Evolutionary conservation across 2,329 filamentous ascomycete genomes (phyloP).

Genomic region (Fusarium longipes): DNA sequence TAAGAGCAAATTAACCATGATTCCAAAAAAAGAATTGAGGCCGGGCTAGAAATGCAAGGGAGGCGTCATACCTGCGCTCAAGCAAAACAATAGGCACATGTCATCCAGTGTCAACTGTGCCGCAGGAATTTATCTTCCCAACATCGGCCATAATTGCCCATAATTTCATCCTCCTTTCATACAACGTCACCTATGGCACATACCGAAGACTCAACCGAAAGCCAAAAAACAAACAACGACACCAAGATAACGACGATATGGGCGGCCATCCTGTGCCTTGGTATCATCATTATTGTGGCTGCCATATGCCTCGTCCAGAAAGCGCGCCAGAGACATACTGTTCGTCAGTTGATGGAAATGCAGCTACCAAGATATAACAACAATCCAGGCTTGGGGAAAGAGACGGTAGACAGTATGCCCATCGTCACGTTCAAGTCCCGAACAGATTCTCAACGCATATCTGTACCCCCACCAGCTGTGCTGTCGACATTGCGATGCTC

Average conservation of each 20-base stretch:
- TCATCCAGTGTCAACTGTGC: no score
- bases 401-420: constrained; percentile 17
- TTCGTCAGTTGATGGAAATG: background rate
- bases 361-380: constrained; percentile 5
- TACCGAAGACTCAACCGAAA: background rate
- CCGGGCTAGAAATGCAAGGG: background rate
- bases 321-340: background rate
- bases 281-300: background rate
- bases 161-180: background rate
- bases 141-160: background rate
- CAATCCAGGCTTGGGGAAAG: background rate
- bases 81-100: background rate
- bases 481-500: background rate
- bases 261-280: background rate
- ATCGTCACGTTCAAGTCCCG: background rate
- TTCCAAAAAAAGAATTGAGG: background rate
- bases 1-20: no score
- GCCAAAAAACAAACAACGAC: background rate
- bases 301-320: constrained; percentile 12
- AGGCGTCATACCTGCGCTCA: background rate
- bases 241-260: constrained; percentile 1
- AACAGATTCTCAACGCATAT: background rate
- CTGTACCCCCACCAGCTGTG: background rate
- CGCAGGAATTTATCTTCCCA: background rate
- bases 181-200: background rate